phyloP scores from a whole-genome alignment of 2,329 filamentous ascomycete genomes.

The Rhytidhysteron rufulum region DNA sequence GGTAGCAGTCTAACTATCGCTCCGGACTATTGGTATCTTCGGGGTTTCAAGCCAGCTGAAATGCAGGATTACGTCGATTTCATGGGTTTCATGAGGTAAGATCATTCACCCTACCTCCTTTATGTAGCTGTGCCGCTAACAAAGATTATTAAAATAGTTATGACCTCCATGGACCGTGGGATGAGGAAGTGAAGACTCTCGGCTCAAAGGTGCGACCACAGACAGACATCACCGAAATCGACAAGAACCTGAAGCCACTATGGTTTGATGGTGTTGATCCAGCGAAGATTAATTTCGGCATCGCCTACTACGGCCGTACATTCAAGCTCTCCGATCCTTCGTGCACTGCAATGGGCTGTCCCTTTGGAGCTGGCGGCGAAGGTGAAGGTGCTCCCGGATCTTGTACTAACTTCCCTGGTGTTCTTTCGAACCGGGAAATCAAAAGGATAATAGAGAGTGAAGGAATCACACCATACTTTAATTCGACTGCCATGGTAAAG shows the following conservation, averaged over 20 bases:
- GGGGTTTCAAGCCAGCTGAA: slow-evolving; percentile 32
- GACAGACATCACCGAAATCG: slow-evolving; percentile 43
- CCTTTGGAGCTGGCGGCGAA: slow-evolving; percentile 7
- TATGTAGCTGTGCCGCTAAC: too few species aligned
- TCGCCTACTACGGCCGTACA: slow-evolving; percentile 47
- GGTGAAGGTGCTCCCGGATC: too few species aligned
- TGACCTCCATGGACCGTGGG: slow-evolving; percentile 44
- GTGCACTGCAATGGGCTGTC: slow-evolving; percentile 16
- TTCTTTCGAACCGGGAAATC: slow-evolving; percentile 16
- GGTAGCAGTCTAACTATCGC: slow-evolving; percentile 40
- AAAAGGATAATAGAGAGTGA: slow-evolving; percentile 9
- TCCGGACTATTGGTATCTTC: slow-evolving; percentile 37
- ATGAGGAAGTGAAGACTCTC: slow-evolving; percentile 28
- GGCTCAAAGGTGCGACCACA: slow-evolving; percentile 35
- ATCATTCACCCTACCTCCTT: too few species aligned
- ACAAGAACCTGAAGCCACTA: slow-evolving; percentile 32
- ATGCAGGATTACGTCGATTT: slow-evolving; percentile 40
- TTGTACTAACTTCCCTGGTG: slow-evolving; percentile 19
- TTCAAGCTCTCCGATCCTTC: slow-evolving; percentile 31
- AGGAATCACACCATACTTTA: slow-evolving; percentile 7
- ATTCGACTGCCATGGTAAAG: slow-evolving; percentile 17
- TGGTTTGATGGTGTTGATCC: slow-evolving; percentile 42
- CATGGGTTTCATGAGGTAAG: slow-evolving; percentile 37
- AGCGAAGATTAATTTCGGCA: slow-evolving; percentile 44
- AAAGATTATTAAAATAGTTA: too few species aligned